Evolutionary conservation across 331 rosid genomes (phyloP), one percentile per base, ranked within the genome.

Genomic region (Dryas integrifolia): DNA sequence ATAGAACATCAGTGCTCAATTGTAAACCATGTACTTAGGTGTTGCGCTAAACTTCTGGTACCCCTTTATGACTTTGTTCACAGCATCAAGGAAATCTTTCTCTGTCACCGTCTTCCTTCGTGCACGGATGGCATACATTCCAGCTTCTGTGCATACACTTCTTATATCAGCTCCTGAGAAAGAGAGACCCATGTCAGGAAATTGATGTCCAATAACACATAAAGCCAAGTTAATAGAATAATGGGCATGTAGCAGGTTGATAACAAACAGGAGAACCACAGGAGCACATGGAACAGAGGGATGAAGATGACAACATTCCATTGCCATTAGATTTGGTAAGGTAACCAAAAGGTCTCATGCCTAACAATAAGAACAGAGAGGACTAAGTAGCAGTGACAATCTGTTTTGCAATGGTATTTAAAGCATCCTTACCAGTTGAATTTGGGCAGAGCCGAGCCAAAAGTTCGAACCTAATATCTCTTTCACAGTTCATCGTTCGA

Each of bases 11-110:
- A 1, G 10, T 7, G 75, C 86, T 94, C 82, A 94, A 75, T 95
- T 95, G 88, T 95, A 95, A 69, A 94, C 98, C 98, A 94, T 94
- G 76, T 94, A 94, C 70, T 94, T 94, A 12, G 98, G 98, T 3
- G 98, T 94, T 21, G 99, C 99, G 73, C 99, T 95, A 90, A 95
- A 95, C 85, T 95, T 95, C 65, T 95, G 99, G 80, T 95, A 95
- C 44, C 99, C 99, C 75, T 95, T 95, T 72, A 95, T 95, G 75
- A 95, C 99, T 78, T 95, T 95, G 72, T 95, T 95, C 55, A 95
- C 99, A 2, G 99, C 99, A 78, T 95, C 99, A 3, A 94, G 96
- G 85, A 91, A 91, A 70, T 94, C 97, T 64, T 94, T 94, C 86
- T 94, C 98, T 0, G 98, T 94, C 73, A 91, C 98, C 0, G 97